Base-by-base conservation (phyloP, 176 grass and related monocot species). In the Leersia perrieri region DNA sequence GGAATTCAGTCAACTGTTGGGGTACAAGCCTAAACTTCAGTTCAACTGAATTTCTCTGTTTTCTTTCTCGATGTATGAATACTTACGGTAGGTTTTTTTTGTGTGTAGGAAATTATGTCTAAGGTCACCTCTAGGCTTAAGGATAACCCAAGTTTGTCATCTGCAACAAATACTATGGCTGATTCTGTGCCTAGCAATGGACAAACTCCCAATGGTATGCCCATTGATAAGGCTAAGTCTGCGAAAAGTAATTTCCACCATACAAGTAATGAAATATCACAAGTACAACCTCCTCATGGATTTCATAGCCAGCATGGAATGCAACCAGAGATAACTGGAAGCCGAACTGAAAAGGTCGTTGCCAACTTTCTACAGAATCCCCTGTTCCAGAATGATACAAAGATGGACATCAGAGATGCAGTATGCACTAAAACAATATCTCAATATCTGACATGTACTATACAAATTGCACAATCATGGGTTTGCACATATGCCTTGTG, bases 311-410 rank as follows among this genome's bases (percentile, higher is more conserved):
- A 77, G 40, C 66, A 88, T 70, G 64, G 75, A 80, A 42, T 49
- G 27, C 40, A 51, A 38, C 26, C 77, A 53, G 83, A 84, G 28
- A 80, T 67, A 42, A 42, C 66, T 63, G 77, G 70, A 70, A 93
- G 55, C 51, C 90, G 61, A 66, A 93, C 92, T 75, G 88, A 98
- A 82, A 94, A 94, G 53, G 90, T 93, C 32, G 79, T 98, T 67
- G 35, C 83, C 20, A 86, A 87, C 70, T 92, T 98, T 83, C 83
- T 91, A 62, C 92, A 91, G 73, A 87, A 75, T 83, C 88, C 95
- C 1, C 47, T 97, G 81, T 82, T 98, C 81, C 66, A 86, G 87
- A 76, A 75, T 47, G 88, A 91, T 60, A 69, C 58, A 51, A 73
- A 75, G 63, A 62, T 36, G 18, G 51, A 87, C 12, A 44, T 71